phyloP scores from a whole-genome alignment of 495 filamentous ascomycete species.

The Trichodelitschia bisporula region DNA sequence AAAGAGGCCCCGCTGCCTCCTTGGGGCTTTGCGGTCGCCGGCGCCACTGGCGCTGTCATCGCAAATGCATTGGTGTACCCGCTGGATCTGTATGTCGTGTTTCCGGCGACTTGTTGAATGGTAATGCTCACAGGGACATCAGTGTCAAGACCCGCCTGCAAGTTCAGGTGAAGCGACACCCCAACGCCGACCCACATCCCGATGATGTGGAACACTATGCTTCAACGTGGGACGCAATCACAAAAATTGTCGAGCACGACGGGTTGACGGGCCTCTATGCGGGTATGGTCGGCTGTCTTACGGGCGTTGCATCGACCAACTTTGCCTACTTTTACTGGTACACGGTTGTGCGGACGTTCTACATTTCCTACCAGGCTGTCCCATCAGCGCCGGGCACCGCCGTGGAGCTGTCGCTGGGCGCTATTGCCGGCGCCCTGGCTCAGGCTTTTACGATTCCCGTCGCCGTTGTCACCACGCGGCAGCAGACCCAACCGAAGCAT shows the following conservation, averaged over 20 bases:
- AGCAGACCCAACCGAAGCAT: conserved; percentile 71
- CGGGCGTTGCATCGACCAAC: conserved; percentile 91
- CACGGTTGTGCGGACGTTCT: conserved; percentile 61
- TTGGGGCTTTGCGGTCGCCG: conserved; percentile 83
- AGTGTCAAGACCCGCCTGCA: conserved; percentile 95
- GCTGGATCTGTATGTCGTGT: conserved; percentile 59
- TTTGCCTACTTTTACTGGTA: conserved; percentile 99
- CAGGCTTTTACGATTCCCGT: conserved; percentile 95
- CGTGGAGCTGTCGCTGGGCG: conserved; percentile 67
- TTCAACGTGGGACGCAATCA: conserved; percentile 68
- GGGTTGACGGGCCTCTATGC: conserved; percentile 67
- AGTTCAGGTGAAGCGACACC: conserved; percentile 64
- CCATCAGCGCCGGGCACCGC: conserved; percentile 52
- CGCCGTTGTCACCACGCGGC: conserved; percentile 79
- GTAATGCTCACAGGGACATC: background rate
- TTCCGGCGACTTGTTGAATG: background rate
- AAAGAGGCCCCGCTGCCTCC: conserved; percentile 60
- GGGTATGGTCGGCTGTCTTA: conserved; percentile 61
- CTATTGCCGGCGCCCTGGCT: conserved; percentile 69
- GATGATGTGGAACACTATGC: conserved; percentile 40
- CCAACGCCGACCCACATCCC: conserved; percentile 14
- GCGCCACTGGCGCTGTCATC: conserved; percentile 77
- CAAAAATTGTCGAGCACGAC: conserved; percentile 62
- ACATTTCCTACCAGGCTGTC: conserved; percentile 34
- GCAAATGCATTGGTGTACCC: conserved; percentile 95